A percentile compares a stretch with the other conserved stretches of the same genome.
Conservation (phyloP, 371 early-diverging fungal species). For the Mortierella sp. region DNA sequence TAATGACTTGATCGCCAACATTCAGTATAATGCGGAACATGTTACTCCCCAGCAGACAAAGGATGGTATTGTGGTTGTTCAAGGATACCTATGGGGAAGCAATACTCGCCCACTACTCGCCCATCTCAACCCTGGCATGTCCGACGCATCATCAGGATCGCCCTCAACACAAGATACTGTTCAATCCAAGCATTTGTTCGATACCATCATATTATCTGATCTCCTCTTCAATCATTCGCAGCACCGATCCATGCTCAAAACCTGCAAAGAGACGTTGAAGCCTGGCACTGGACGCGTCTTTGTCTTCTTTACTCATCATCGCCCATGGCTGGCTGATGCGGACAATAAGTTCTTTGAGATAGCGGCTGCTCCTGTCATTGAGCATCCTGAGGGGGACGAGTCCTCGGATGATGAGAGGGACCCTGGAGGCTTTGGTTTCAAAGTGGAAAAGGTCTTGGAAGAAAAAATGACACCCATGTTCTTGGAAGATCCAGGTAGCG, state of each 20-base stretch:
- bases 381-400: constrained; percentile 44
- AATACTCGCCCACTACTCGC: constrained; percentile 64
- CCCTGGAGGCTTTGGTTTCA: constrained; percentile 72
- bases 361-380: constrained; percentile 65
- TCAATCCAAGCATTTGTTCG: constrained; percentile 60
- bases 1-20: constrained; percentile 79
- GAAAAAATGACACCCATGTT: constrained; percentile 87
- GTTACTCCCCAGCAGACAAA: constrained; percentile 48
- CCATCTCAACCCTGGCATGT: constrained; percentile 41
- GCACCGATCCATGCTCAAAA: constrained; percentile 75
- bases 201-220: constrained; percentile 89
- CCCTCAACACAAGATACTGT: background rate
- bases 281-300: constrained; percentile 68
- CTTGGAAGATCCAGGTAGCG: constrained; percentile 86
- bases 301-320: constrained; percentile 77
- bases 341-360: constrained; percentile 87
- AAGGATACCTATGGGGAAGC: constrained; percentile 91
- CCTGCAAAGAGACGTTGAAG: constrained; percentile 70
- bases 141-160: constrained; percentile 5
- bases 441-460: constrained; percentile 74
- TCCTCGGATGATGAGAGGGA: constrained; percentile 63
- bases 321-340: constrained; percentile 76
- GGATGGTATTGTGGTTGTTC: constrained; percentile 47
- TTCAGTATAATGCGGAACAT: constrained; percentile 71
- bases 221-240: constrained; percentile 93